phyloP scores from a whole-genome alignment of 2,329 filamentous ascomycete genomes.

The Furcasterigmium furcatum region DNA sequence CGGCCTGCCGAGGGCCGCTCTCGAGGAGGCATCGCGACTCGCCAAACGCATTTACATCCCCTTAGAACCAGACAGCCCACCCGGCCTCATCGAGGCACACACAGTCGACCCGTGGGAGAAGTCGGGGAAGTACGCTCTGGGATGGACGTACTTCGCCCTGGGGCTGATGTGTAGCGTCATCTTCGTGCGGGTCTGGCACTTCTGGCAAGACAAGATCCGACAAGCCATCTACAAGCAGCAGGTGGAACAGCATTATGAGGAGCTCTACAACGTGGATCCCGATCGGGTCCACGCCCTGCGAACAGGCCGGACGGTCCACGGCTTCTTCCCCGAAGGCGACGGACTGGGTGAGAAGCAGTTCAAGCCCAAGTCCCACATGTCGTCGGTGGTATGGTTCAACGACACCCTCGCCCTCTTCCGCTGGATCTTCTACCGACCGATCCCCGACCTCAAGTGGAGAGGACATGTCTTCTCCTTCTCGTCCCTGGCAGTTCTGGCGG shows the following conservation, averaged over 20 bases:
- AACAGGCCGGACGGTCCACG: slow-evolving; percentile 53
- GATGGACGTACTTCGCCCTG: slow-evolving; percentile 85
- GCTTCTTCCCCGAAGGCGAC: slow-evolving; percentile 71
- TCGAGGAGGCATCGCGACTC: slow-evolving; percentile 32
- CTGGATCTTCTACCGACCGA: slow-evolving; percentile 85
- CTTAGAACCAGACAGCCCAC: slow-evolving; percentile 55
- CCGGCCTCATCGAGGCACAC: slow-evolving; percentile 59
- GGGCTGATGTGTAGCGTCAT: slow-evolving; percentile 66
- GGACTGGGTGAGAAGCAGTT: slow-evolving; percentile 54
- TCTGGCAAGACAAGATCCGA: slow-evolving; percentile 90
- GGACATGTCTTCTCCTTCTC: slow-evolving; percentile 75
- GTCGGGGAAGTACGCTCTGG: slow-evolving; percentile 81
- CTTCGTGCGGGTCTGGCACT: slow-evolving; percentile 75
- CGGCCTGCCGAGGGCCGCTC: slow-evolving; percentile 26
- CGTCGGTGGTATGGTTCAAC: slow-evolving; percentile 72
- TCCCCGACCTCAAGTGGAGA: slow-evolving; percentile 69
- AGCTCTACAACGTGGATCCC: slow-evolving; percentile 48
- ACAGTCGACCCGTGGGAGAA: slow-evolving; percentile 75
- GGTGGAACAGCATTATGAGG: slow-evolving; percentile 61
- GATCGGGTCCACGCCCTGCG: slow-evolving; percentile 42
- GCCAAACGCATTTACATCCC: slow-evolving; percentile 58
- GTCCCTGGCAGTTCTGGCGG: slow-evolving; percentile 67
- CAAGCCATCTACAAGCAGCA: slow-evolving; percentile 86
- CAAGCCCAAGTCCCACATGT: slow-evolving; percentile 68
- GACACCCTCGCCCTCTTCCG: slow-evolving; percentile 78